Conservation (phyloP, 164 flowering plant species). For the Warburgia ugandensis region DNA sequence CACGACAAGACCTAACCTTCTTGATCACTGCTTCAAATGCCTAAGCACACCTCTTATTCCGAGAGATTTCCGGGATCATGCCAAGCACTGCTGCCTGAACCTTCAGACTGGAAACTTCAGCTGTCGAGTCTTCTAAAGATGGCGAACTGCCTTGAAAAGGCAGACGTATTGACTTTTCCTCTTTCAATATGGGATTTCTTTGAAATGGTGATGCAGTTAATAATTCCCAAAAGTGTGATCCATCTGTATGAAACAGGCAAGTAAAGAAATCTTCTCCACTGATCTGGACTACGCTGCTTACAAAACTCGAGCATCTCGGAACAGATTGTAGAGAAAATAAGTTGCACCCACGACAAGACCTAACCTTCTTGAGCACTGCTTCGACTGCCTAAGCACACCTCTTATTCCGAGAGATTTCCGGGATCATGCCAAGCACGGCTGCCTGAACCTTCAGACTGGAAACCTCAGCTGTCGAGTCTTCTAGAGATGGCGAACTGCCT, state of each 20-base stretch:
- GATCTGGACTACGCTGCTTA: slow-evolving; percentile 49
- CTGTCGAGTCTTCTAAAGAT: slow-evolving; percentile 37
- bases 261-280: slow-evolving; percentile 94
- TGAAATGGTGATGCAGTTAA: slow-evolving; percentile 56
- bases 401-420: slow-evolving; percentile 53
- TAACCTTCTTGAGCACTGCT: slow-evolving; percentile 70
- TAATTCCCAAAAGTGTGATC: slow-evolving; percentile 78
- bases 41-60: slow-evolving; percentile 57
- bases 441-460: slow-evolving; percentile 75
- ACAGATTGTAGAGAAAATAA: slow-evolving; percentile 36
- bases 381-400: slow-evolving; percentile 67
- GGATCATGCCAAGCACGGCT: slow-evolving; percentile 79
- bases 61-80: slow-evolving; percentile 74
- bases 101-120: slow-evolving; percentile 68
- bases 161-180: slow-evolving; percentile 49
- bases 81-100: slow-evolving; percentile 73
- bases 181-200: slow-evolving; percentile 30
- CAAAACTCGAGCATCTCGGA: slow-evolving; percentile 54
- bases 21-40: slow-evolving; percentile 69
- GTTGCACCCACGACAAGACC: slow-evolving; percentile 80
- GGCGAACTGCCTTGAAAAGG: slow-evolving; percentile 54
- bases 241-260: slow-evolving; percentile 78
- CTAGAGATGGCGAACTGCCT: slow-evolving; percentile 24
- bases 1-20: slow-evolving; percentile 79
- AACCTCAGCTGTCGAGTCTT: slow-evolving; percentile 50